Evolutionary conservation across 2,329 filamentous ascomycete genomes (phyloP).

Genomic region (Xylaria hypoxylon): DNA sequence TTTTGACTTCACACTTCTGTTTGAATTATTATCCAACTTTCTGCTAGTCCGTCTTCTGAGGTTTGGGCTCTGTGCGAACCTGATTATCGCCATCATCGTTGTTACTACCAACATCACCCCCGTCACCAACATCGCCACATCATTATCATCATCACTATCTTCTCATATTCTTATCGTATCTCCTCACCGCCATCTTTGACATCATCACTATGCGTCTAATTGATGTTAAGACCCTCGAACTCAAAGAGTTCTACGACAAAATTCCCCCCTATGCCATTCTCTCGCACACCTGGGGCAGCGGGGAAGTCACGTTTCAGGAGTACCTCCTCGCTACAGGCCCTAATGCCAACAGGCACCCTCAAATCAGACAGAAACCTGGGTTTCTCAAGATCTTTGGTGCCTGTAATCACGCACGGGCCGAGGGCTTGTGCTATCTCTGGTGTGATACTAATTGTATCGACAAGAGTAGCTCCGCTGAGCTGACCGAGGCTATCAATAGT

Average conservation of each 20-base stretch:
- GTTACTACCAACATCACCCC: not conserved
- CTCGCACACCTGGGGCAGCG: slow-evolving; percentile 54
- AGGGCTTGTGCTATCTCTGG: slow-evolving; percentile 50
- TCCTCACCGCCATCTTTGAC: not conserved
- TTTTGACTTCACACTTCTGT: not conserved
- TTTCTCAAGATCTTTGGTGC: slow-evolving; percentile 52
- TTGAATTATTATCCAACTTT: not conserved
- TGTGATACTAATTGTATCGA: slow-evolving; percentile 56
- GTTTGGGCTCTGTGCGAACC: not conserved
- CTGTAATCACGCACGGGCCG: slow-evolving; percentile 46
- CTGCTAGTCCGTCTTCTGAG: no score
- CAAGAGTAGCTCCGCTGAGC: slow-evolving; percentile 51
- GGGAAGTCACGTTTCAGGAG: slow-evolving; percentile 52
- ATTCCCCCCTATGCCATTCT: slow-evolving; percentile 54
- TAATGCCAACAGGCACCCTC: slow-evolving; percentile 2
- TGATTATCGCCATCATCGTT: not conserved
- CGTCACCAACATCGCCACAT: not conserved
- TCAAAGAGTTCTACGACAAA: slow-evolving; percentile 49
- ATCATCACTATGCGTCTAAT: slow-evolving; percentile 52
- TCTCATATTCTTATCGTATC: no score
- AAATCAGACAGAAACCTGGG: slow-evolving; percentile 45
- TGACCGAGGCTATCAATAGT: slow-evolving; percentile 54
- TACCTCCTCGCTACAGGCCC: slow-evolving; percentile 8
- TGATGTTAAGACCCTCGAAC: slow-evolving; percentile 50
- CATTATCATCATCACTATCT: not conserved